Evolutionary conservation across 1,139 yeast genomes (phyloP), one percentile per base, ranked within the genome.

Genomic region (Geotrichum phurueaensis): DNA sequence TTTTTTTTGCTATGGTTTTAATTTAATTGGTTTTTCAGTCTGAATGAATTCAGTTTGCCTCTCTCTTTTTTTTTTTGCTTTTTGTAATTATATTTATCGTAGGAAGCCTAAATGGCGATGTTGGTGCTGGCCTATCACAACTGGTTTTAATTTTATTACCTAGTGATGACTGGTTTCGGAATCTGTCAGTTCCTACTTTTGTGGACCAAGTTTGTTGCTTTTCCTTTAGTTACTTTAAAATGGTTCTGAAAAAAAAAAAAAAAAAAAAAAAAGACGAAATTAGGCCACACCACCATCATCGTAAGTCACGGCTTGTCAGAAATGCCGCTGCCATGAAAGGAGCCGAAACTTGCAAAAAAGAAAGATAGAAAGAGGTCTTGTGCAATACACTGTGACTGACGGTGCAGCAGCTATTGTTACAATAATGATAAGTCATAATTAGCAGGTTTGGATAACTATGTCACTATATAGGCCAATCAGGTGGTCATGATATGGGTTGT

Each of bases 231-330:
- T 25, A 25, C 29, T 25, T 25, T 25, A 25, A n/a, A n/a, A n/a
- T 25, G 29, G 29, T 25, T 25, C 1, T 6, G 1, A 25, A 25
- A 25, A 25, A 25, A 25, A 25, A n/a, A n/a, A n/a, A n/a, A 25
- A 25, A 25, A 25, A 25, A 25, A 25, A 25, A 4, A 4, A 53
- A 36, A 39, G 20, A 39, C 47, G 23, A 66, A 79, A 68, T 79
- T 91, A 91, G 97, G 97, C 97, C 79, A 91, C 97, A 88, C 91
- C 97, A 69, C 91, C 92, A 88, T 91, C 97, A 69, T 91, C 92
- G 82, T 96, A 92, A 84, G 91, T 97, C 29, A 25, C n/a, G n/a
- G n/a, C n/a, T n/a, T 69, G 97, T 97, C 76, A 89, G 97, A 87
- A 91, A 91, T 81, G 90, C 97, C 72, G 90, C 97, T 75, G 97